Evolutionary conservation across 2,329 filamentous ascomycete species (phyloP).

Genomic region (Corinectria fuckeliana): DNA sequence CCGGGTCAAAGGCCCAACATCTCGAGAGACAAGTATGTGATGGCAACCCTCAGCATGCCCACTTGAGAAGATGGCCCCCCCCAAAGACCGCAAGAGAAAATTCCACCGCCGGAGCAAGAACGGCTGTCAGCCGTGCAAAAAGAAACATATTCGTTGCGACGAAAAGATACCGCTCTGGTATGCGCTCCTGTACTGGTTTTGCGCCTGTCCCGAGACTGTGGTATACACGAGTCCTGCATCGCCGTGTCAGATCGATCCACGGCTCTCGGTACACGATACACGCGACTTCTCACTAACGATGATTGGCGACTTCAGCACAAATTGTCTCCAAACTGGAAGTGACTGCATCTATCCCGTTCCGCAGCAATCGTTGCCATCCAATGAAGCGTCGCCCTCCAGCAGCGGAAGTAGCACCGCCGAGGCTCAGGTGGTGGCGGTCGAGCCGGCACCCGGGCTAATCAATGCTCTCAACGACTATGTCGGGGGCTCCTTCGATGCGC

Average conservation of each 20-base stretch:
- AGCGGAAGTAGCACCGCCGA: constrained; percentile 21
- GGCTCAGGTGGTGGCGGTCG: constrained; percentile 24
- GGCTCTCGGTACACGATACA: constrained; percentile 13
- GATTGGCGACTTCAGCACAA: constrained; percentile 45
- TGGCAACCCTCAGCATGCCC: constrained; percentile 21
- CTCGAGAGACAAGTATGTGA: constrained; percentile 36
- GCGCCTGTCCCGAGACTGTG: constrained; percentile 27
- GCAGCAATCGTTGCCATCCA: constrained; percentile 35
- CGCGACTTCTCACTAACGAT: constrained; percentile 27
- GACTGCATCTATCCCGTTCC: constrained; percentile 48
- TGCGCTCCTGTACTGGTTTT: constrained; percentile 31
- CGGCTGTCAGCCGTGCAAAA: constrained; percentile 47
- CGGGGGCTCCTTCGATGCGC: constrained; percentile 41
- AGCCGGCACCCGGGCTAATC: constrained; percentile 27
- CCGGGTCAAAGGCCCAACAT: constrained; percentile 28
- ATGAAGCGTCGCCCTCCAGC: constrained; percentile 31
- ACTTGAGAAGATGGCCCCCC: constrained; percentile 42
- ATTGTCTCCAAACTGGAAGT: constrained; percentile 53
- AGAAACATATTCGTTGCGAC: constrained; percentile 54
- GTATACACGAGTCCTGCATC: constrained; percentile 35
- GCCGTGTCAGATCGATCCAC: constrained; percentile 15
- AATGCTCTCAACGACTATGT: constrained; percentile 39
- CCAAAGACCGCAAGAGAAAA: constrained; percentile 46
- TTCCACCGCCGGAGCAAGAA: constrained; percentile 48
- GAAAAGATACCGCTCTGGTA: constrained; percentile 55